phyloP scores from a whole-genome alignment of 2,329 filamentous ascomycete species.

The Ophiostoma pallidulum region DNA sequence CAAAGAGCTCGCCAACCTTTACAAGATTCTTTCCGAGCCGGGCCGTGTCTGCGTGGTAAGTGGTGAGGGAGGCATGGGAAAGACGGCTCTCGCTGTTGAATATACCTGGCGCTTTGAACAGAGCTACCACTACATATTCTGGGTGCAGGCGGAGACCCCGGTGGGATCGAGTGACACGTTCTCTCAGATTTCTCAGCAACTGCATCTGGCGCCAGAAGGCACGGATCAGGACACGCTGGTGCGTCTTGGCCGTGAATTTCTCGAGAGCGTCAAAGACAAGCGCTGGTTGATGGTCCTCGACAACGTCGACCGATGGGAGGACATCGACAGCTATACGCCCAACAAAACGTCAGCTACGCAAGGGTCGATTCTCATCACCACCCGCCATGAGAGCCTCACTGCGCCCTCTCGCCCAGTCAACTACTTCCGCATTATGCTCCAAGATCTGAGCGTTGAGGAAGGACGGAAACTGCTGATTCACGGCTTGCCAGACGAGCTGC shows the following conservation, averaged over 20 bases:
- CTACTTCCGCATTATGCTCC: slow-evolving; percentile 12
- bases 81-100: slow-evolving; percentile 20
- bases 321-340: slow-evolving; percentile 15
- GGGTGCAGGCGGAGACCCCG: slow-evolving; percentile 20
- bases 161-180: slow-evolving; percentile 15
- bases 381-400: slow-evolving; percentile 12
- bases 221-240: slow-evolving; percentile 15
- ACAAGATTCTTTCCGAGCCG: slow-evolving; percentile 16
- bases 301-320: slow-evolving; percentile 15
- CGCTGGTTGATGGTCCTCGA: slow-evolving; percentile 18
- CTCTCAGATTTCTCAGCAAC: slow-evolving; percentile 15
- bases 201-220: slow-evolving; percentile 12
- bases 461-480: slow-evolving; percentile 13
- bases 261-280: slow-evolving; percentile 11
- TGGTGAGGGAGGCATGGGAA: slow-evolving; percentile 17
- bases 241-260: slow-evolving; percentile 12
- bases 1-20: slow-evolving; percentile 13
- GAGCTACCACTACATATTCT: slow-evolving; percentile 20
- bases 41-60: slow-evolving; percentile 16
- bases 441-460: slow-evolving; percentile 12
- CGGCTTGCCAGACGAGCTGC: slow-evolving; percentile 13
- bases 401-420: slow-evolving; percentile 15
- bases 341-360: slow-evolving; percentile 13
- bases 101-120: slow-evolving; percentile 19
- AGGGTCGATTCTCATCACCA: slow-evolving; percentile 15